Evolutionary conservation across 1,139 yeast genomes (phyloP).

Genomic region (Diutina neorugosa): DNA sequence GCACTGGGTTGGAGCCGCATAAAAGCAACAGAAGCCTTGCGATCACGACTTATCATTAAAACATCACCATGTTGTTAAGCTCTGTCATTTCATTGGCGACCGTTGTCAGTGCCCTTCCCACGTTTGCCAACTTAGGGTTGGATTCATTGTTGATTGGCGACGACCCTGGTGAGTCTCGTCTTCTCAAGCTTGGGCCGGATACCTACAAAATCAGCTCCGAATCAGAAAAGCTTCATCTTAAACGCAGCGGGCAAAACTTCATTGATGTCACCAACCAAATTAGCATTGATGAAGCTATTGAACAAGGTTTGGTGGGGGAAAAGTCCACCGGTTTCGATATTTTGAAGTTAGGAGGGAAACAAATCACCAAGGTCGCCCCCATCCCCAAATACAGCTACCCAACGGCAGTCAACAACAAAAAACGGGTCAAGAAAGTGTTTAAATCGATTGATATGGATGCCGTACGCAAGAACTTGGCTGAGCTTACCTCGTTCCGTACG

Average conservation of each 20-base stretch:
- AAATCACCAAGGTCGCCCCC: conserved; percentile 16
- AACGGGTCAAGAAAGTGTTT: conserved; percentile 30
- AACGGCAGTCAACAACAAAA: conserved; percentile 19
- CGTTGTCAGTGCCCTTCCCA: not conserved
- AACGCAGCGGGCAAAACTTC: conserved; percentile 43
- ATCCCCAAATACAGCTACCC: conserved; percentile 47
- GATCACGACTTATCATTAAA: not conserved
- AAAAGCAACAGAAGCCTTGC: not conserved
- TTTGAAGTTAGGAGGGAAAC: conserved; percentile 19
- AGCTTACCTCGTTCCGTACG: conserved; percentile 63
- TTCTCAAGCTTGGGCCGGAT: conserved; percentile 27
- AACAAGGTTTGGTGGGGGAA: conserved; percentile 16
- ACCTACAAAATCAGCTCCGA: conserved; percentile 38
- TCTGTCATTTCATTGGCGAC: not conserved
- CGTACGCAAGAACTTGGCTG: conserved; percentile 43
- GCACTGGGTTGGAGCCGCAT: not conserved
- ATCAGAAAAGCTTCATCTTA: conserved; percentile 40
- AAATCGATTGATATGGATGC: conserved; percentile 28
- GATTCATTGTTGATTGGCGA: not conserved
- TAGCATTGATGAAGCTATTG: conserved; percentile 21
- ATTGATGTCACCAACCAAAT: conserved; percentile 55
- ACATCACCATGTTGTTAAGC: not conserved
- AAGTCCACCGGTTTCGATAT: conserved; percentile 7
- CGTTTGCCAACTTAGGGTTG: not conserved
- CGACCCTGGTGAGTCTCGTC: conserved; percentile 9